Percentiles rank a stretch among this genome's conserved stretches.
Conservation (phyloP, 2,329 filamentous ascomycete species). For the Daldinia sp. region DNA sequence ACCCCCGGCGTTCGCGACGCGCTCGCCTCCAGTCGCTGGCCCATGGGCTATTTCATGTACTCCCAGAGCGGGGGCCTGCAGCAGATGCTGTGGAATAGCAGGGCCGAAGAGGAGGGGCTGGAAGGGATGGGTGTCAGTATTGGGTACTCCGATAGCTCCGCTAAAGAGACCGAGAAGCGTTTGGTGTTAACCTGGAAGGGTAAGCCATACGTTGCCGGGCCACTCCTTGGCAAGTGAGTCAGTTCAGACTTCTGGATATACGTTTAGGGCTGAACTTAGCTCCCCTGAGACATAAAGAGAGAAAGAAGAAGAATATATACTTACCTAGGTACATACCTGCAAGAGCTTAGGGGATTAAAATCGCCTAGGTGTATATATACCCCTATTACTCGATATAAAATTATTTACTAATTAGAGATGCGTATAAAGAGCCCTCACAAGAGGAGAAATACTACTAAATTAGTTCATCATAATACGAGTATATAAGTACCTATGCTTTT, state of each 20-base stretch:
- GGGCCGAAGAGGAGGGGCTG: slow-evolving; percentile 71
- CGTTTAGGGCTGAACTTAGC: background rate
- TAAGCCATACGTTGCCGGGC: slow-evolving; percentile 44
- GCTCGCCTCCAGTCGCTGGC: slow-evolving; percentile 73
- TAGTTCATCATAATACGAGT: background rate
- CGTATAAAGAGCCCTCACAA: background rate
- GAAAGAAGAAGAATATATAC: background rate
- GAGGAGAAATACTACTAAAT: background rate
- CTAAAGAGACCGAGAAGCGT: slow-evolving; percentile 51
- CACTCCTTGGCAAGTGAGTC: background rate
- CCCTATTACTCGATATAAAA: background rate
- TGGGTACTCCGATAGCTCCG: slow-evolving; percentile 53
- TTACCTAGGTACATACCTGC: background rate
- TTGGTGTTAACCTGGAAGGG: slow-evolving; percentile 67
- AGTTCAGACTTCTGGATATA: background rate
- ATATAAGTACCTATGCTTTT: background rate
- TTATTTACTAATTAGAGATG: background rate
- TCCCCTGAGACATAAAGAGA: background rate
- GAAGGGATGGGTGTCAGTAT: slow-evolving; percentile 68
- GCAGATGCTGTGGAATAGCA: slow-evolving; percentile 80
- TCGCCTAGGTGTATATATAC: background rate
- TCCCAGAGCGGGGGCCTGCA: slow-evolving; percentile 67
- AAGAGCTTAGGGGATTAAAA: background rate
- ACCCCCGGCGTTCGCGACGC: slow-evolving; percentile 84
- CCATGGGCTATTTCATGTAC: slow-evolving; percentile 78